Percentiles rank a stretch among this genome's conserved stretches.
Conservation (phyloP, 768 basidiomycete genomes). For the Dacryopinax spathularia region DNA sequence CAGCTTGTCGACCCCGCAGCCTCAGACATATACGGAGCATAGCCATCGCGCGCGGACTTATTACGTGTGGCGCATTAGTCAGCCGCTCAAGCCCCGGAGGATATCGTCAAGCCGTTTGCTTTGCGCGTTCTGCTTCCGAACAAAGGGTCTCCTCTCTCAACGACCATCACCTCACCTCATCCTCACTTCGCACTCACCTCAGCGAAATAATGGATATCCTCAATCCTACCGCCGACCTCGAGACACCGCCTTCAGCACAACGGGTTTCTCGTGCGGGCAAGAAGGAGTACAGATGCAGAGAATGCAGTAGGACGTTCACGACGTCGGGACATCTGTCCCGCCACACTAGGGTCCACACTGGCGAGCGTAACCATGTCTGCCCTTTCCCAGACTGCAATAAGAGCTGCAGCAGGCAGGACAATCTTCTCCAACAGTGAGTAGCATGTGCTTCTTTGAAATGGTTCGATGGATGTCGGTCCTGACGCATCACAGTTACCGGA, state of each 20-base stretch:
- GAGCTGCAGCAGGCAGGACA: constrained; percentile 78
- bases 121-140: background rate
- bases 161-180: background rate
- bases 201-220: constrained; percentile 1
- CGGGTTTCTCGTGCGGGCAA: constrained; percentile 14
- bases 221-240: background rate
- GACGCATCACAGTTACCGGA: background rate
- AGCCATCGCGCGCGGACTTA: no score
- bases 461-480: background rate
- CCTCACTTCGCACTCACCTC: no score
- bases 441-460: background rate
- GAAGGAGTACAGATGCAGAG: constrained; percentile 45
- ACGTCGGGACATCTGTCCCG: constrained; percentile 81
- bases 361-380: constrained; percentile 82
- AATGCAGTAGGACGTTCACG: constrained; percentile 67
- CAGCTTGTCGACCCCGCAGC: background rate
- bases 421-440: constrained; percentile 55
- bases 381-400: constrained; percentile 94
- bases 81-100: background rate
- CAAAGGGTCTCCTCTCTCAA: background rate
- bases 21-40: no score
- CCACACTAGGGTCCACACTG: constrained; percentile 81
- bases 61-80: no score
- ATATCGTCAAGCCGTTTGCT: background rate
- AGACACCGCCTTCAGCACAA: background rate